Evolutionary conservation across 768 basidiomycete genomes (phyloP), one percentile per base, ranked within the genome.

Genomic region (Pisolithus microcarpus): DNA sequence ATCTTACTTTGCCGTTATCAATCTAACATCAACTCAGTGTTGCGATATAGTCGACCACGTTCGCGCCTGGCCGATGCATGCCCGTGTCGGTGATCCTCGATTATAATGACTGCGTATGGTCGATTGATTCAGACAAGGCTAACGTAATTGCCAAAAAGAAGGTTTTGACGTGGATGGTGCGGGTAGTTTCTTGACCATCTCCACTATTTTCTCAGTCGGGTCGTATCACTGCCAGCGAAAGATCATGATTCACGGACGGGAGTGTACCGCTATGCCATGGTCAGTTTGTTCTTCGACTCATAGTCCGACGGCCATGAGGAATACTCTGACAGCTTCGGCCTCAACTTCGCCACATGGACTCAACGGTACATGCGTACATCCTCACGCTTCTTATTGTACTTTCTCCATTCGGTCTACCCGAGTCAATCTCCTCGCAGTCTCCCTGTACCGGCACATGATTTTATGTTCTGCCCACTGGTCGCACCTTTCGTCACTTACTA

Each of bases 261-360:
- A 58, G 88, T 91, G 0, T 96, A 90, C 65, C 82, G 89, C 39
- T 97, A 90, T 68, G 76, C 90, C 2, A 85, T 84, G 74, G 94
- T 90, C 38, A 28, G 74, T 62, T 1, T 18, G 31, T 42, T 13
- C 16, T 43, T 44, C 26, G 7, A 10, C 44, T 24, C 15, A 36
- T 18, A 2, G 11, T n/a, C 45, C 5, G n/a, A 7, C 28, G 8
- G 13, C 28, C 23, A 36, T 48, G 13, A n/a, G 21, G 10, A 18
- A 18, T 24, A 1, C 7, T 10, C 69, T 7, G 56, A 66, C 5
- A 63, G 64, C 11, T 84, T 96, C 55, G 72, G 96, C 21, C 94
- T 0, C 95, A 99, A 65, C 77, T 99, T 6, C 95, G 98, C 62
- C 91, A 92, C 57, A 70, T 81, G 1, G 89, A 97, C 60, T 58